phyloP scores from a whole-genome alignment of 2,329 filamentous ascomycete genomes.

The Raffaelea ambrosiae region DNA sequence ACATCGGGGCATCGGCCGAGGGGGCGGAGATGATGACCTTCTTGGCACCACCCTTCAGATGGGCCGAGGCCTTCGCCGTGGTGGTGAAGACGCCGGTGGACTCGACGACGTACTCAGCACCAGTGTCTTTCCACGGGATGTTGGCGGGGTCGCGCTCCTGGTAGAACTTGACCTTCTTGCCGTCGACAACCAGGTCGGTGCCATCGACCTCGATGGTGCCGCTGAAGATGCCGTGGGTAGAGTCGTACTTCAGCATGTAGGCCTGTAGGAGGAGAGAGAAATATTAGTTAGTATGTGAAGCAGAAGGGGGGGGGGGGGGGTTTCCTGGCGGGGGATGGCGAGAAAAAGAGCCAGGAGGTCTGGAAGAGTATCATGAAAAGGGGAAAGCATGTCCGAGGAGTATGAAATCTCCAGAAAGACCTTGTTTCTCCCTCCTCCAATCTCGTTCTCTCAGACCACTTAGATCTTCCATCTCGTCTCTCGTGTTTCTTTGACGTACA shows the following conservation, averaged over 20 bases:
- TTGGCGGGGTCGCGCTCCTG: constrained; percentile 77
- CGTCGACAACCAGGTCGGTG: constrained; percentile 76
- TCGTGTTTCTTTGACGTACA: constrained; percentile 50
- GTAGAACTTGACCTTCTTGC: constrained; percentile 94
- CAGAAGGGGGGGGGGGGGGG: too few relatives aligned
- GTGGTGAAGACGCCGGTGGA: constrained; percentile 99
- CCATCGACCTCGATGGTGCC: constrained; percentile 67
- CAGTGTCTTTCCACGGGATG: constrained; percentile 86
- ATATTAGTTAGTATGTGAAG: too few relatives aligned
- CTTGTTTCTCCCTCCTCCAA: too few relatives aligned
- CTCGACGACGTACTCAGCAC: constrained; percentile 92
- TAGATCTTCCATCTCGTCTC: too few relatives aligned
- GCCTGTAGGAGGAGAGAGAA: constrained; percentile 44
- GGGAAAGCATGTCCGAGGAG: too few relatives aligned
- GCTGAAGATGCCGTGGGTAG: constrained; percentile 94
- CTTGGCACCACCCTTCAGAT: constrained; percentile 96
- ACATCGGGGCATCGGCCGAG: constrained; percentile 97
- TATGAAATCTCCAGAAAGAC: too few relatives aligned
- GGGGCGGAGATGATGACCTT: constrained; percentile 92
- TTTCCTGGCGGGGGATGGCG: not conserved
- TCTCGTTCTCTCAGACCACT: too few relatives aligned
- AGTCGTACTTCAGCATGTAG: constrained; percentile 99
- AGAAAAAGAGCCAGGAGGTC: constrained; percentile 24
- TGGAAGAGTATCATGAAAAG: constrained; percentile 4
- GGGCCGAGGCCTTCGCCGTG: constrained; percentile 86